These are phyloP conservation scores for Astrephomene gubernaculifera DNA, from an alignment of 139 green algal species.

Conservation along the genomic window DNA sequence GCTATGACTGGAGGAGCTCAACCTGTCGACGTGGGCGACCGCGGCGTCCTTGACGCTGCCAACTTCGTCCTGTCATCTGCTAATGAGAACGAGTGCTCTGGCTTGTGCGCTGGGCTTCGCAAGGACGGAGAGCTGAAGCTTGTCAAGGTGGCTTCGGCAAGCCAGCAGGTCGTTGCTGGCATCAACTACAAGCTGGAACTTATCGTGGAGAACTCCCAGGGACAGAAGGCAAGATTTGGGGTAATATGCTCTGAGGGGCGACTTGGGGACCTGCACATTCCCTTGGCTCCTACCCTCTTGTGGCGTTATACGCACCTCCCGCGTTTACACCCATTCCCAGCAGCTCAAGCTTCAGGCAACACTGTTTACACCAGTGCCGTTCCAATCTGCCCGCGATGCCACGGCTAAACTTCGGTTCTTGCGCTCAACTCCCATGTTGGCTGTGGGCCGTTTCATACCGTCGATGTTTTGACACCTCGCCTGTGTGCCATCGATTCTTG, in stretches of 20 bases:
- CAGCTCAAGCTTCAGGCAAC: neutral
- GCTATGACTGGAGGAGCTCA: neutral
- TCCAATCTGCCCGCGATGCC: neutral
- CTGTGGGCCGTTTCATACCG: too few species aligned
- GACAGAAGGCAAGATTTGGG: slow-evolving; percentile 10
- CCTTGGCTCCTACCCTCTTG: too few species aligned
- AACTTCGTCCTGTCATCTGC: neutral
- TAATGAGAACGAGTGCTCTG: neutral
- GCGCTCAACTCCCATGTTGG: too few species aligned
- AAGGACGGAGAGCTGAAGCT: slow-evolving; percentile 2
- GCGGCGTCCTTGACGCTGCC: neutral
- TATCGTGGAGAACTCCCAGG: neutral
- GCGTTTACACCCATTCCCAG: too few species aligned
- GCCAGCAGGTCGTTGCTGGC: slow-evolving; percentile 19
- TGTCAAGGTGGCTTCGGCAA: neutral
- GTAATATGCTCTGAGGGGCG: too few species aligned
- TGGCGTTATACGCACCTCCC: too few species aligned
- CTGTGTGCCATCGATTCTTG: too few species aligned
- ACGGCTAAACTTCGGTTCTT: too few species aligned
- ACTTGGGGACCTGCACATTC: too few species aligned
- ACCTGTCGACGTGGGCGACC: neutral
- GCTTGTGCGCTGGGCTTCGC: neutral
- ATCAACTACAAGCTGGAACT: slow-evolving; percentile 8
- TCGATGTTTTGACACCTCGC: too few species aligned
- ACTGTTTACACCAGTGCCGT: neutral